Evolutionary conservation across 306 rosid species (phyloP).

Genomic region (Cucumis hystrix): DNA sequence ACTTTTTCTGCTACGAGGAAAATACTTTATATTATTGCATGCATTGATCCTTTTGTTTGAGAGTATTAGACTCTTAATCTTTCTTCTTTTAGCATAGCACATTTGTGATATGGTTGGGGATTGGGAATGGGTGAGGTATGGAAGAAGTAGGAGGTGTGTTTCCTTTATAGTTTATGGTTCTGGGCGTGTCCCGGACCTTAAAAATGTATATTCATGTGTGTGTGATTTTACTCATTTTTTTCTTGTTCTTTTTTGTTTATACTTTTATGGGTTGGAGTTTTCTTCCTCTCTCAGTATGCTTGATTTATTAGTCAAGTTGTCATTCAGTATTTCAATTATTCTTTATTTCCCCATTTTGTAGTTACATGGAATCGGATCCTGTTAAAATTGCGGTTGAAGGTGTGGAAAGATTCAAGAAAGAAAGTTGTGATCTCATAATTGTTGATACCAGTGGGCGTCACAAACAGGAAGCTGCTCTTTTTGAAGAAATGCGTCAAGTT

Average conservation of each 20-base stretch:
- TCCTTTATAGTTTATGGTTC: not conserved
- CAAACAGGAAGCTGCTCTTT: constrained; percentile 80
- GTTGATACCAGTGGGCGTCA: constrained; percentile 90
- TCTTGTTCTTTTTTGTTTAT: not conserved
- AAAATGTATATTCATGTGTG: not conserved
- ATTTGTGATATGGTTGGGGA: not conserved
- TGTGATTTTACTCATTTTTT: not conserved
- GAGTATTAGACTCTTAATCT: not conserved
- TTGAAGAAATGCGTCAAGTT: constrained; percentile 92
- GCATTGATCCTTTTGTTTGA: not conserved
- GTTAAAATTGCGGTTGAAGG: constrained; percentile 75
- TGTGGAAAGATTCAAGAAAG: constrained; percentile 70
- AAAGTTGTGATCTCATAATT: constrained; percentile 69
- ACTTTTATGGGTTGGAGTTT: not conserved
- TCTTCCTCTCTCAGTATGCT: not conserved
- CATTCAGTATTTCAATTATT: constrained; percentile 7
- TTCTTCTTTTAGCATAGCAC: not conserved
- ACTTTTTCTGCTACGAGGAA: not conserved
- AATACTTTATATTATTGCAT: not conserved
- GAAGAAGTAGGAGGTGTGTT: not conserved
- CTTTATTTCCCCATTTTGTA: constrained; percentile 17
- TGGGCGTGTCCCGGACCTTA: not conserved
- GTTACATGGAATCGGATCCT: constrained; percentile 73
- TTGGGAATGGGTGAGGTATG: not conserved
- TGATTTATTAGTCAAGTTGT: not conserved